phyloP scores from a whole-genome alignment of 2,329 filamentous ascomycete genomes.

The Colletotrichum lupini region DNA sequence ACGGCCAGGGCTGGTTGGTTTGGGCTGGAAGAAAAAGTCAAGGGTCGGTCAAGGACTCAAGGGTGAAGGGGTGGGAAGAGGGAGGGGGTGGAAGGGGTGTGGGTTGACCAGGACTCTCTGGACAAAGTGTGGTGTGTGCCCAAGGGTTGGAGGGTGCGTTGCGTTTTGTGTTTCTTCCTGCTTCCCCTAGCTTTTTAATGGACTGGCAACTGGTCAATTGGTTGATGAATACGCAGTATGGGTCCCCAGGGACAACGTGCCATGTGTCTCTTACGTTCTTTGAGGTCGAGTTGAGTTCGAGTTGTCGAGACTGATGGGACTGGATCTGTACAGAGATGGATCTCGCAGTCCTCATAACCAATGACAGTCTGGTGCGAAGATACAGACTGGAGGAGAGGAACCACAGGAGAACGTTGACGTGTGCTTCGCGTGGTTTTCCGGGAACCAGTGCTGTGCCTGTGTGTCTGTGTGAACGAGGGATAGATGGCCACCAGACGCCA shows the following conservation, averaged over 20 bases:
- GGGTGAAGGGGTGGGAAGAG: background rate
- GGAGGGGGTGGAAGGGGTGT: slow-evolving; percentile 11
- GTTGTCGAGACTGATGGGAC: background rate
- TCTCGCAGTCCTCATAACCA: background rate
- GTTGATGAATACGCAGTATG: background rate
- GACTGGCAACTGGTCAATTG: background rate
- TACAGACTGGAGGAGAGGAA: background rate
- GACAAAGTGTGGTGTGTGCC: background rate
- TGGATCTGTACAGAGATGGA: background rate
- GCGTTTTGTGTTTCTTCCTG: slow-evolving; percentile 3
- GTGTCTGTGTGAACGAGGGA: background rate
- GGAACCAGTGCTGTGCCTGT: background rate
- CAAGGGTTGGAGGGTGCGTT: background rate
- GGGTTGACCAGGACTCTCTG: background rate
- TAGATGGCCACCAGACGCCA: background rate
- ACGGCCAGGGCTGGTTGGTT: slow-evolving; percentile 29
- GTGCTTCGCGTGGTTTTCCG: background rate
- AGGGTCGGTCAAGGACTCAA: slow-evolving; percentile 11
- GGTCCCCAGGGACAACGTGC: background rate
- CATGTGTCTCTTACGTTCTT: background rate
- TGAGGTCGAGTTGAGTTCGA: background rate
- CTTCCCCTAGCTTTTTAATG: background rate
- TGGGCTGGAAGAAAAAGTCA: slow-evolving; percentile 13
- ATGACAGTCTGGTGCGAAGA: background rate
- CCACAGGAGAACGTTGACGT: background rate